phyloP scores from a whole-genome alignment of 1,284 basidiomycete species.

The Erythrobasidium hasegawianum region DNA sequence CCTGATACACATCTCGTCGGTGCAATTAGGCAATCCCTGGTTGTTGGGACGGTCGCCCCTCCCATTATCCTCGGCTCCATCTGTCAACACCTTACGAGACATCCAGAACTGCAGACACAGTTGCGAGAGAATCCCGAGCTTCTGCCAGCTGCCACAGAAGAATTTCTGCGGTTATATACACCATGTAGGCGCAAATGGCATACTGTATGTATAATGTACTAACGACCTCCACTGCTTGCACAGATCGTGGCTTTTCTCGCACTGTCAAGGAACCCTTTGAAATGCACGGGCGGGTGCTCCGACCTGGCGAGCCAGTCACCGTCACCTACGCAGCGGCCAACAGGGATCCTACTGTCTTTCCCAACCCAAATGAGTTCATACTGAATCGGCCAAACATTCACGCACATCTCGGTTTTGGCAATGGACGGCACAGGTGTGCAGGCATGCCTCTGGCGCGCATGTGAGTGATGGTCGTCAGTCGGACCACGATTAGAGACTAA shows the following conservation, averaged over 20 bases:
- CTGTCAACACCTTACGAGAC: conserved; percentile 10
- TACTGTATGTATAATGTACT: not conserved
- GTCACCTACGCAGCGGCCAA: conserved; percentile 35
- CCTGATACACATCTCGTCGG: conserved; percentile 21
- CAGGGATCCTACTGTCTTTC: conserved; percentile 31
- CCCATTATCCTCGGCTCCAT: conserved; percentile 25
- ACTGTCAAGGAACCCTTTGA: conserved; percentile 5
- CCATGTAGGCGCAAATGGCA: conserved; percentile 10
- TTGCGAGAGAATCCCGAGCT: conserved; percentile 16
- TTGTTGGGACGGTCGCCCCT: conserved; percentile 26
- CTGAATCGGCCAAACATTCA: conserved; percentile 30
- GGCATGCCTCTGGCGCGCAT: conserved; percentile 28
- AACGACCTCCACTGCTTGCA: too few relatives aligned
- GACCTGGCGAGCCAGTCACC: conserved; percentile 33
- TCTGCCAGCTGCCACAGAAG: conserved; percentile 29
- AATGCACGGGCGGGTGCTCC: conserved; percentile 23
- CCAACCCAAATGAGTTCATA: conserved; percentile 26
- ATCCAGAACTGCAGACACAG: conserved; percentile 18
- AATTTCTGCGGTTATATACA: conserved; percentile 34
- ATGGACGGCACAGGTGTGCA: conserved; percentile 28
- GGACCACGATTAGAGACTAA: too few relatives aligned
- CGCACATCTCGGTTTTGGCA: conserved; percentile 34
- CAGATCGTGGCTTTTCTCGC: conserved; percentile 28
- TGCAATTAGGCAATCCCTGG: conserved; percentile 11
- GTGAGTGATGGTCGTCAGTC: not conserved